Percentiles rank a stretch among this genome's conserved stretches.
phyloP scores from a whole-genome alignment of 2,329 filamentous ascomycete genomes.

The Diaporthe ilicicola region DNA sequence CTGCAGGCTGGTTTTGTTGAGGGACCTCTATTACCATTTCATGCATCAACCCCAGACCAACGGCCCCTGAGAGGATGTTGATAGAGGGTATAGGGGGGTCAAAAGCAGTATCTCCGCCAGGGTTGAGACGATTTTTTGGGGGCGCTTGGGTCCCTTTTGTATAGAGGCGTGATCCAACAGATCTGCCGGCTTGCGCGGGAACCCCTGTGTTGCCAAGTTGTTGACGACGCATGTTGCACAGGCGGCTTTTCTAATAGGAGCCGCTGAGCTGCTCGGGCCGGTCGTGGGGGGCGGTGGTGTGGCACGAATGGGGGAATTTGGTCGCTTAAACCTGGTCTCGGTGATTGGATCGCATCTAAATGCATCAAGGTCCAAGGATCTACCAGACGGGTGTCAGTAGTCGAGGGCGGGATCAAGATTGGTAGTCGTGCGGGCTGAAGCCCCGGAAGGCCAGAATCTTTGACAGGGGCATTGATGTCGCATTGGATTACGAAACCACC shows the following conservation, averaged over 20 bases:
- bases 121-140: neutral
- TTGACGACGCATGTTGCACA: conserved; percentile 4
- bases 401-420: conserved; percentile 3
- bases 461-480: neutral
- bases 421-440: neutral
- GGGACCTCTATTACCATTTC: neutral
- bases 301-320: conserved; percentile 9
- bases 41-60: neutral
- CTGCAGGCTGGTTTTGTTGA: conserved; percentile 8
- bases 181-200: neutral
- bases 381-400: neutral
- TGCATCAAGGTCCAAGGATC: neutral
- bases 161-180: neutral
- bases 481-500: neutral
- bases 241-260: neutral
- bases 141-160: conserved; percentile 8
- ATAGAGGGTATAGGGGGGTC: neutral
- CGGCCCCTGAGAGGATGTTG: neutral
- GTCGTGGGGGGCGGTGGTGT: neutral
- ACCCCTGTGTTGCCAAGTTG: conserved; percentile 8
- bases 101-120: neutral
- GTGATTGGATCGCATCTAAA: neutral
- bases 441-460: neutral
- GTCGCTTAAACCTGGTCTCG: conserved; percentile 18
- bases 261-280: conserved; percentile 8